Evolutionary conservation across 2,329 filamentous ascomycete species (phyloP).

Genomic region (Pezicula radicicola): DNA sequence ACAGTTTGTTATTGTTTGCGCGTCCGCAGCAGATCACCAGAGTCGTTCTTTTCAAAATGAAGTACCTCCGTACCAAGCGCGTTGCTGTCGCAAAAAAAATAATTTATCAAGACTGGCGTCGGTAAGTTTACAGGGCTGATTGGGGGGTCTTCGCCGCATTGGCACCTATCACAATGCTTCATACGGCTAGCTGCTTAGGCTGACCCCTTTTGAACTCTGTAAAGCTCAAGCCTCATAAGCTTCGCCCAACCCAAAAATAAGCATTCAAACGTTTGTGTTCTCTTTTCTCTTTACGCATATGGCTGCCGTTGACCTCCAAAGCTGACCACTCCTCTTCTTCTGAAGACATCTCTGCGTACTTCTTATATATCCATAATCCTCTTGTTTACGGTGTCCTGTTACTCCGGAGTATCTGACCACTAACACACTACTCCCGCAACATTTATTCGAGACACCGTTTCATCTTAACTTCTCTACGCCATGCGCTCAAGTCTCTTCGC

Average conservation of each 20-base stretch:
- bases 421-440: neutral
- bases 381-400: neutral
- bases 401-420: neutral
- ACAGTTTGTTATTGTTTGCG: neutral
- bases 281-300: neutral
- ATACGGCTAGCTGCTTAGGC: neutral
- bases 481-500: conserved; percentile 19
- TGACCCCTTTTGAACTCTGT: neutral
- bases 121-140: too few relatives aligned
- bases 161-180: neutral
- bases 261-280: neutral
- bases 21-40: neutral
- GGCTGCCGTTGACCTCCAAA: neutral
- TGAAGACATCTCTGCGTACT: neutral
- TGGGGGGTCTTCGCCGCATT: neutral
- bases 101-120: too few relatives aligned
- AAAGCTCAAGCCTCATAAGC: neutral
- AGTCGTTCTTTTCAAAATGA: neutral
- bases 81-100: neutral
- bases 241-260: conserved; percentile 1
- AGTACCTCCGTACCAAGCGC: neutral
- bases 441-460: neutral
- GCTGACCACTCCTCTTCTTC: neutral
- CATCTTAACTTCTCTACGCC: conserved; percentile 3
- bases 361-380: neutral